Evolutionary conservation across 2,329 filamentous ascomycete species (phyloP).

Genomic region (Sphaerulina musiva): DNA sequence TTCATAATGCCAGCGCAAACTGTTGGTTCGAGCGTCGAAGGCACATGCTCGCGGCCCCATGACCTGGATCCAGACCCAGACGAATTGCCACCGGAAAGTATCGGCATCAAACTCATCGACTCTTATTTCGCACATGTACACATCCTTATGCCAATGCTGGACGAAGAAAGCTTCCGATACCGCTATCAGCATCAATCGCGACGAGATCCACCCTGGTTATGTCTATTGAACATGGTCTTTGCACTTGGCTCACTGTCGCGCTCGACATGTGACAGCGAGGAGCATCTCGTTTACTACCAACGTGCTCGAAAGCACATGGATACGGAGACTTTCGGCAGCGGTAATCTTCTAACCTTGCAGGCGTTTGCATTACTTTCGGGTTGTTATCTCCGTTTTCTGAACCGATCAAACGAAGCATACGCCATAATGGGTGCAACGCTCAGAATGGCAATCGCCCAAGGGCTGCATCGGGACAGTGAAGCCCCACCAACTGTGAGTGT

Average conservation of each 20-base stretch:
- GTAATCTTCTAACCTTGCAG: conserved; percentile 29
- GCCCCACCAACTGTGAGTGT: conserved; percentile 39
- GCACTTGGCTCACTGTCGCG: conserved; percentile 29
- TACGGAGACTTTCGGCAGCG: conserved; percentile 29
- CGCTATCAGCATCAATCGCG: conserved; percentile 29
- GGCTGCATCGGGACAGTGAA: conserved; percentile 29
- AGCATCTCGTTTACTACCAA: conserved; percentile 30
- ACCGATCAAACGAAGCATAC: conserved; percentile 31
- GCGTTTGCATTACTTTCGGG: conserved; percentile 29
- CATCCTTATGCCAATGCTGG: conserved; percentile 32
- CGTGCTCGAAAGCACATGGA: conserved; percentile 29
- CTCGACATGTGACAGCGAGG: conserved; percentile 25
- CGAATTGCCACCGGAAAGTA: conserved; percentile 26
- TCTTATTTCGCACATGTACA: conserved; percentile 31
- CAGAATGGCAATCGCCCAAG: conserved; percentile 31
- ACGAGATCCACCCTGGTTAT: conserved; percentile 29
- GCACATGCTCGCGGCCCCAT: conserved; percentile 26
- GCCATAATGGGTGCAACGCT: conserved; percentile 32
- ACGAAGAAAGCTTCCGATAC: conserved; percentile 31
- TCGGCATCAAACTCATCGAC: conserved; percentile 29
- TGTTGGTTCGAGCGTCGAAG: conserved; percentile 22
- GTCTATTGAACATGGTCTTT: conserved; percentile 31
- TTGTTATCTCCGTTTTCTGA: conserved; percentile 33
- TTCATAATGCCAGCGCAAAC: conserved; percentile 25
- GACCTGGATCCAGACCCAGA: conserved; percentile 19